Base-by-base conservation (phyloP, 139 green algal species). In the Zygnema cylindricum region DNA sequence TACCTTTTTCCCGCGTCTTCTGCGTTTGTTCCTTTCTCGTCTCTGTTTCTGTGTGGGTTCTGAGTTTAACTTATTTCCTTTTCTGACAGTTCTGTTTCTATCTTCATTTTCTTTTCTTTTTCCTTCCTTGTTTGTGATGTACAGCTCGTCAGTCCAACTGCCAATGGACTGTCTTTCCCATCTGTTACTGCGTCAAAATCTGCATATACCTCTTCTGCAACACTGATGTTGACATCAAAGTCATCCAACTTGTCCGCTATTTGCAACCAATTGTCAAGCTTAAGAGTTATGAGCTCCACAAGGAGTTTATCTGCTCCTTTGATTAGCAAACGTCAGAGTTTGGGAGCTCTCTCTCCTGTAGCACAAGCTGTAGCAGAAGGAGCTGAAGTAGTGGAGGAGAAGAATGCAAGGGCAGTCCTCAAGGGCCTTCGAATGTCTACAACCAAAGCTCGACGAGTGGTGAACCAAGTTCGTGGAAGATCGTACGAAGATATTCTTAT, bases 401-500 rank as follows among this genome's bases (percentile, higher is more conserved):
- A 63, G 16, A 63, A 16, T 63, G 49, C 49, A 7, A 63, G 49
- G 49, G 49, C 49, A 16, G 7, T 63, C 49, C 49, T 79, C 16
- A 79, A 79, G 71, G 82, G 82, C 36, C 11, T 87, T 54, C 42
- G 43, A 22, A 82, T 79, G 30, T 90, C 69, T 22, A 30, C 78
- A 36, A 84, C 43, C 69, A 90, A 98, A 95, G 92, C 98, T 7
- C 94, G 97, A 57, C 94, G 97, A 78, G 94, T 99, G 35, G 91
- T 99, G 76, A 96, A 98, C 92, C 90, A 94, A 40, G 97, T 99
- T 87, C 94, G 97, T 30, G 97, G 97, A 22, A 89, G 94, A 42
- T 94, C 91, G 49, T 99, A 98, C 86, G 97, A 98, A 93, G 96
- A 98, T 81, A 95, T 96, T 0, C 93, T 99, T 55, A 95, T 98